Evolutionary conservation across 2,329 filamentous ascomycete genomes (phyloP).

Genomic region (Sclerotinia trifoliorum): DNA sequence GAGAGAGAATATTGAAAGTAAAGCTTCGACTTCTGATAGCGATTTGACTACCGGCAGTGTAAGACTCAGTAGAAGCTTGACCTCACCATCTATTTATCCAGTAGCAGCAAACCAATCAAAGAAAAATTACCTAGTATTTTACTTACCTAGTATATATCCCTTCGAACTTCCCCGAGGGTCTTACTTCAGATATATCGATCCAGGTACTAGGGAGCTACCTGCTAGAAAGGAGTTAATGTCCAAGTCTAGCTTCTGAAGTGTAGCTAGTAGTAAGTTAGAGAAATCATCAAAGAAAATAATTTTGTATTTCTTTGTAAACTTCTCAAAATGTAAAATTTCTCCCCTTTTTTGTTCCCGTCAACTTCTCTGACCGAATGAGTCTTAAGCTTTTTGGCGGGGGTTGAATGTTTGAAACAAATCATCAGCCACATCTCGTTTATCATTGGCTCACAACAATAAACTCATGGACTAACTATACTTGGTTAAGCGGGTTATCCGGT

Average conservation of each 20-base stretch:
- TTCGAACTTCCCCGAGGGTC: no score
- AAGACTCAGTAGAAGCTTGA: not conserved
- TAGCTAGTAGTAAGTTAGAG: not conserved
- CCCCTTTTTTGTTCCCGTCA: not conserved
- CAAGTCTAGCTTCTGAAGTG: not conserved
- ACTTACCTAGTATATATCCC: no score
- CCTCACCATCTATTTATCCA: not conserved
- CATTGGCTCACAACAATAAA: slow-evolving; percentile 6
- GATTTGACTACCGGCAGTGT: no score
- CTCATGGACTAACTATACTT: slow-evolving; percentile 1
- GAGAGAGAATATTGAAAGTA: no score
- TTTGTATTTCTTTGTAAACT: not conserved
- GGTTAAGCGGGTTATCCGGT: not conserved
- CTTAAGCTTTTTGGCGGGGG: not conserved
- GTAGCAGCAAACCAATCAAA: no score
- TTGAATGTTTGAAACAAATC: slow-evolving; percentile 13
- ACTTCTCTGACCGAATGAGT: slow-evolving; percentile 1
- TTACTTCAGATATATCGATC: no score
- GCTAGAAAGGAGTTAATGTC: not conserved
- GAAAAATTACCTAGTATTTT: not conserved
- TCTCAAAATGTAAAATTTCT: not conserved
- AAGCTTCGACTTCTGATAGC: no score
- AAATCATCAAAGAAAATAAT: not conserved
- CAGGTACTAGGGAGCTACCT: no score
- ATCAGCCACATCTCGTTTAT: slow-evolving; percentile 17